Base-by-base conservation (phyloP, 2,329 filamentous ascomycete species). In the Fusarium goolgardi region DNA sequence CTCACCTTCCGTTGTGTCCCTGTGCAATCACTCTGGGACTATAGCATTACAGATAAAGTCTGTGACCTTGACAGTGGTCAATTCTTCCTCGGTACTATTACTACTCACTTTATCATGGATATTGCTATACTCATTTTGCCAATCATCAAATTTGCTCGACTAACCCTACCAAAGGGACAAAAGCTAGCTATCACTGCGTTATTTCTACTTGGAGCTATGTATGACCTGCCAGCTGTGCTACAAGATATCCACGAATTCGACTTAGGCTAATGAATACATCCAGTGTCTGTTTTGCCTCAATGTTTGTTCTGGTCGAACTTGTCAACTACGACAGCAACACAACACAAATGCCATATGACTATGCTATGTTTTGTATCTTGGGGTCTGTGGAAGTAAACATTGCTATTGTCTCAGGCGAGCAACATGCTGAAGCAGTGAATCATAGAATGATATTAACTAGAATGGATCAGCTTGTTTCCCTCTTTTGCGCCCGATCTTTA, bases 1-100 rank as follows among this genome's bases (percentile, higher is more conserved):
- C 69, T 72, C 3, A 75, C 75, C 6, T 79, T 80, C 40, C 75
- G 74, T 12, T 80, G 78, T 59, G 45, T 75, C 6, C 78, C 79
- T 0, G 67, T 79, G 0, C 72, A 75, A 20, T 72, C 71, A 0
- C 77, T 76, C n/a, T 80, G 77, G 78, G 72, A 76, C 10, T 65
- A 66, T 3, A 71, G 73, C 6, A 69, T 72, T 21, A 59, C 53
- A 4, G 71, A 75, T 12, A 71, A 67, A 2, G 57, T 59, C 2
- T 80, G 78, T 53, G 64, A 56, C 1, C 77, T 37, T 79, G 65
- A 77, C 25, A 73, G 70, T 21, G 60, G 59, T 7, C 10, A 65
- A 73, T 78, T 76, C 59, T 78, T 78, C 41, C 68, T 78, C 15
- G 74, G 75, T 20, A 77, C 75, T 0, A 71, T 76, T 5, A 55